Evolutionary conservation across 2,329 filamentous ascomycete genomes (phyloP).

Genomic region (Neofusicoccum laricinum): DNA sequence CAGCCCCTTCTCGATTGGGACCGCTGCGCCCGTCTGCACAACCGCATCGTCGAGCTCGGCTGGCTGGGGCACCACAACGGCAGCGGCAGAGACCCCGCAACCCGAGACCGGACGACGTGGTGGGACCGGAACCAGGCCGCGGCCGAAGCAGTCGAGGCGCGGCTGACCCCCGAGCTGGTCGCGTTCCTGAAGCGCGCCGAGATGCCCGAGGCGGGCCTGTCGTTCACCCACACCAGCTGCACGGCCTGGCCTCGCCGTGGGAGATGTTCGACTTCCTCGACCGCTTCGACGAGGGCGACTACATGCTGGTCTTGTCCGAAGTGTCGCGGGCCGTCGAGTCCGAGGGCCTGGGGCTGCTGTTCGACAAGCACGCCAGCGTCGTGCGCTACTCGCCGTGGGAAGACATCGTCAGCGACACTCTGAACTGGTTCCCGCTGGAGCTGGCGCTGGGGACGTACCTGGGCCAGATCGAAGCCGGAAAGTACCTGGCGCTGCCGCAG

Average conservation of each 20-base stretch:
- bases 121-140: not conserved
- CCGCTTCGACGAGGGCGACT: not conserved
- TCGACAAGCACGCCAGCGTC: not conserved
- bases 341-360: not conserved
- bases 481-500: not conserved
- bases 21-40: conserved; percentile 2
- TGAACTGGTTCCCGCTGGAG: conserved; percentile 10
- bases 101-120: not conserved
- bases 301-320: not conserved
- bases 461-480: not conserved
- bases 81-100: not conserved
- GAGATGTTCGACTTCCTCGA: not conserved
- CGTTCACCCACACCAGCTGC: conserved; percentile 8
- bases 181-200: conserved; percentile 10
- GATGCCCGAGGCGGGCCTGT: not conserved
- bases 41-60: conserved; percentile 11
- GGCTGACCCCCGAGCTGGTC: not conserved
- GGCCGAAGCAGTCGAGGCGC: not conserved
- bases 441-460: conserved; percentile 9
- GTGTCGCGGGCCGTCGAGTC: not conserved
- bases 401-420: not conserved
- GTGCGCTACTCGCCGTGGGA: not conserved
- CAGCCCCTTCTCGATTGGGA: not conserved
- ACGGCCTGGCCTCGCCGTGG: not conserved
- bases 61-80: not conserved